These are phyloP conservation scores for Hawksworthiomyces lignivorus DNA, from an alignment of 2,329 filamentous ascomycete species.

Conservation along the genomic window DNA sequence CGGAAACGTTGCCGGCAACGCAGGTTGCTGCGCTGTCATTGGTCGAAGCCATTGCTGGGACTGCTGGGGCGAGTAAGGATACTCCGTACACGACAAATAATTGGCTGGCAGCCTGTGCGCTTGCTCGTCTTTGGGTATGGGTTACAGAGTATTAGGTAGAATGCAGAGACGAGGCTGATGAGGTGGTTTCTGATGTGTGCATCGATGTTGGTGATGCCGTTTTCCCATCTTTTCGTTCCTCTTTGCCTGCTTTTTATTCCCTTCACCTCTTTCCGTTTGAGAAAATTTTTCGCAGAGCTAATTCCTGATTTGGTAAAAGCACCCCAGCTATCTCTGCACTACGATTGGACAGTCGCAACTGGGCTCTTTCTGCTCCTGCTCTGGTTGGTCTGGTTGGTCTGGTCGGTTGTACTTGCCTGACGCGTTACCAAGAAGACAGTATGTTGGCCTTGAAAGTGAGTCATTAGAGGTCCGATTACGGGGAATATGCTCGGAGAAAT, in stretches of 20 bases:
- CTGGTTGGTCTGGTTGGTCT: too few species aligned
- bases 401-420: too few species aligned
- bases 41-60: constrained; percentile 5
- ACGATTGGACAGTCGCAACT: constrained; percentile 2
- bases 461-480: too few species aligned
- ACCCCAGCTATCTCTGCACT: neutral
- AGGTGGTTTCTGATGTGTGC: too few species aligned
- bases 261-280: neutral
- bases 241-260: neutral
- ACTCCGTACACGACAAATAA: too few species aligned
- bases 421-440: too few species aligned
- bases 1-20: constrained; percentile 8
- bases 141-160: too few species aligned
- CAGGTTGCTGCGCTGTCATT: constrained; percentile 5
- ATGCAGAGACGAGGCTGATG: too few species aligned
- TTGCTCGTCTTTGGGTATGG: too few species aligned
- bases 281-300: constrained; percentile 4
- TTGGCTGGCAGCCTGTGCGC: constrained; percentile 2
- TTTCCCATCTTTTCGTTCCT: neutral
- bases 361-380: neutral
- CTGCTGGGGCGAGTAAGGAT: constrained; percentile 2
- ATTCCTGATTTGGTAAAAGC: constrained; percentile 1
- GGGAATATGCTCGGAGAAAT: too few species aligned
- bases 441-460: too few species aligned
- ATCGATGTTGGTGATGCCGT: too few species aligned